Percentiles rank a stretch among this genome's conserved stretches.
Conservation (phyloP, 2,329 filamentous ascomycete genomes). For the Aspergillus candidus region DNA sequence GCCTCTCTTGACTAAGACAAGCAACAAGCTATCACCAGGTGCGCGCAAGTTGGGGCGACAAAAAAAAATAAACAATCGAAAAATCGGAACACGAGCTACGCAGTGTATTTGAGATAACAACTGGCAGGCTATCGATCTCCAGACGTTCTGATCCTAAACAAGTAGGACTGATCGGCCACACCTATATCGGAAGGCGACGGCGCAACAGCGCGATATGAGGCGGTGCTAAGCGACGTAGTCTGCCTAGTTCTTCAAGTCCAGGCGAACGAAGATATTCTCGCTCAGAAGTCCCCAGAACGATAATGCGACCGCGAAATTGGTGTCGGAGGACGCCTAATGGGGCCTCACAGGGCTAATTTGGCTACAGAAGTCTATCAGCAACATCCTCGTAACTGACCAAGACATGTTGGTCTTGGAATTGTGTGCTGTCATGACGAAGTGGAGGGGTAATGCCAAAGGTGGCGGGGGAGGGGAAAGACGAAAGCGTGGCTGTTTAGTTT, state of each 20-base stretch:
- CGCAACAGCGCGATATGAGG: constrained; percentile 19
- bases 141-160: constrained; percentile 13
- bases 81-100: constrained; percentile 12
- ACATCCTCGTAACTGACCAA: constrained; percentile 13
- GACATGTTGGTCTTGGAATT: constrained; percentile 12
- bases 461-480: constrained; percentile 1
- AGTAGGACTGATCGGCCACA: constrained; percentile 21
- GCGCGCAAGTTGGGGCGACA: neutral
- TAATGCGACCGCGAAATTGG: constrained; percentile 17
- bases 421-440: constrained; percentile 24
- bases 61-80: constrained; percentile 5
- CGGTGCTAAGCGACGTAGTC: constrained; percentile 22
- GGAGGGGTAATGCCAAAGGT: constrained; percentile 13
- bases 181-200: constrained; percentile 14
- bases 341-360: constrained; percentile 18
- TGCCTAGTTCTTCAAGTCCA: constrained; percentile 10
- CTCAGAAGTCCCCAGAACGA: constrained; percentile 10
- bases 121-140: constrained; percentile 18
- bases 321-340: constrained; percentile 23
- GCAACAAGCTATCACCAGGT: constrained; percentile 20
- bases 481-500: constrained; percentile 25
- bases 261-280: constrained; percentile 11
- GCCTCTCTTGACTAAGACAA: constrained; percentile 24
- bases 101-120: constrained; percentile 16
- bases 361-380: constrained; percentile 22